Evolutionary conservation across 1,284 basidiomycete genomes (phyloP).

Genomic region (Naganishia cerealis): DNA sequence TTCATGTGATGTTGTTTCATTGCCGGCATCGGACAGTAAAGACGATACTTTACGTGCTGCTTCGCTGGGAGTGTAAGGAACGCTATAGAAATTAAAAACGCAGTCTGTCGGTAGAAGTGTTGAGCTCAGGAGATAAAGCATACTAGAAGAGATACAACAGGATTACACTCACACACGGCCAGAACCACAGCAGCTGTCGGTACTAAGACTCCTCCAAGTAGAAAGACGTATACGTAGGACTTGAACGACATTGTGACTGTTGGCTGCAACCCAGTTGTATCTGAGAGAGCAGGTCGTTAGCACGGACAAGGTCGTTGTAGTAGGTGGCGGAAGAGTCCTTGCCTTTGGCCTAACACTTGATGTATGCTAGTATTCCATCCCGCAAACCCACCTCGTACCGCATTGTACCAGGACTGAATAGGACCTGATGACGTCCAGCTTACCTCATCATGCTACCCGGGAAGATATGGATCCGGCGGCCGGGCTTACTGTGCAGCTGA

Average conservation of each 20-base stretch:
- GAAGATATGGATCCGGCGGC: no score
- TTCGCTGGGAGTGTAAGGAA: slow-evolving; percentile 18
- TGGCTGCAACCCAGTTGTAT: neutral
- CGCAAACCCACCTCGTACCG: no score
- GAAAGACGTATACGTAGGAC: slow-evolving; percentile 66
- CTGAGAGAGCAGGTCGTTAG: neutral
- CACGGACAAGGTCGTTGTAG: neutral
- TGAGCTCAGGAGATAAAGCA: neutral
- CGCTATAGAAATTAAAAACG: slow-evolving; percentile 8
- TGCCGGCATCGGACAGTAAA: neutral
- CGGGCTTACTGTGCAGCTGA: no score
- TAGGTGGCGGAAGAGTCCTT: no score
- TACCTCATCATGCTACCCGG: no score
- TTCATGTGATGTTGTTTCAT: neutral
- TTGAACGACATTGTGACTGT: slow-evolving; percentile 26
- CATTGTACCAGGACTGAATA: no score
- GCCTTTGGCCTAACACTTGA: no score
- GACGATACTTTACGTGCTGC: slow-evolving; percentile 14
- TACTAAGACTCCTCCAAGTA: slow-evolving; percentile 83
- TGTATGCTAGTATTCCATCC: no score
- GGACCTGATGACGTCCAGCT: no score
- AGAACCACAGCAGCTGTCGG: slow-evolving; percentile 68
- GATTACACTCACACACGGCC: slow-evolving; percentile 53
- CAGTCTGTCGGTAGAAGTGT: slow-evolving; percentile 6
- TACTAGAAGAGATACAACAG: neutral